Conservation (phyloP, 2,329 filamentous ascomycete genomes). For the Xylariales sp. region DNA sequence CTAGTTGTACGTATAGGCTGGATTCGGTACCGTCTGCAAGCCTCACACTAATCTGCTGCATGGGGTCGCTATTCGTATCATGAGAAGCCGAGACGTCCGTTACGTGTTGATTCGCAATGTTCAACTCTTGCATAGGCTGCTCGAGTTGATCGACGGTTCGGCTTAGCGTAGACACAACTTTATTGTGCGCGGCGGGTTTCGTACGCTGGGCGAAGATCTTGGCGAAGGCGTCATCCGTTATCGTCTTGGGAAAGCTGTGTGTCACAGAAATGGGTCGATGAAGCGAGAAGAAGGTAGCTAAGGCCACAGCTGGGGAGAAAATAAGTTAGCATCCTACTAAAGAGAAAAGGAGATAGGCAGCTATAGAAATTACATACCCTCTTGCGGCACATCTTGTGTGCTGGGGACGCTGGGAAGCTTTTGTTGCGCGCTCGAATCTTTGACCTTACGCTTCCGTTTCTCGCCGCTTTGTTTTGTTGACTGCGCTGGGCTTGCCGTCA, state of each 20-base stretch:
- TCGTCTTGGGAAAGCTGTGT: slow-evolving; percentile 78
- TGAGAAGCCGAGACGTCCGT: slow-evolving; percentile 44
- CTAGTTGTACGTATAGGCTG: slow-evolving; percentile 73
- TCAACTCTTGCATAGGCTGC: slow-evolving; percentile 66
- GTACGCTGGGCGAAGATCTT: slow-evolving; percentile 78
- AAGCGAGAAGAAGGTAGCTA: slow-evolving; percentile 95
- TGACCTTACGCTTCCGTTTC: slow-evolving; percentile 70
- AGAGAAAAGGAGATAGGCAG: background rate
- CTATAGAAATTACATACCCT: slow-evolving; percentile 61
- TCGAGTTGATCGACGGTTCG: slow-evolving; percentile 70
- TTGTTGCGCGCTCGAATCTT: slow-evolving; percentile 63
- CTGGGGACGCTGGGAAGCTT: slow-evolving; percentile 79
- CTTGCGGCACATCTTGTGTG: slow-evolving; percentile 76
- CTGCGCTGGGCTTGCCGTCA: slow-evolving; percentile 59
- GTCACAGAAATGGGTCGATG: slow-evolving; percentile 94
- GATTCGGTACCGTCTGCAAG: slow-evolving; percentile 68
- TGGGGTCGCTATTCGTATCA: slow-evolving; percentile 58
- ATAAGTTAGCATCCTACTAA: slow-evolving; percentile 34
- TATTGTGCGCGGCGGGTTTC: slow-evolving; percentile 63
- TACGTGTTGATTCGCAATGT: slow-evolving; percentile 56
- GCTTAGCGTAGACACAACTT: slow-evolving; percentile 75
- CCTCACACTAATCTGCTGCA: slow-evolving; percentile 64
- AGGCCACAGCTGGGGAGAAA: slow-evolving; percentile 74
- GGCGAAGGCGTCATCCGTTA: slow-evolving; percentile 81
- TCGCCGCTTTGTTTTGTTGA: slow-evolving; percentile 61